These are phyloP conservation scores for Myxozyma kluyveri DNA, from an alignment of 805 yeast genomes.

Conservation along the genomic window DNA sequence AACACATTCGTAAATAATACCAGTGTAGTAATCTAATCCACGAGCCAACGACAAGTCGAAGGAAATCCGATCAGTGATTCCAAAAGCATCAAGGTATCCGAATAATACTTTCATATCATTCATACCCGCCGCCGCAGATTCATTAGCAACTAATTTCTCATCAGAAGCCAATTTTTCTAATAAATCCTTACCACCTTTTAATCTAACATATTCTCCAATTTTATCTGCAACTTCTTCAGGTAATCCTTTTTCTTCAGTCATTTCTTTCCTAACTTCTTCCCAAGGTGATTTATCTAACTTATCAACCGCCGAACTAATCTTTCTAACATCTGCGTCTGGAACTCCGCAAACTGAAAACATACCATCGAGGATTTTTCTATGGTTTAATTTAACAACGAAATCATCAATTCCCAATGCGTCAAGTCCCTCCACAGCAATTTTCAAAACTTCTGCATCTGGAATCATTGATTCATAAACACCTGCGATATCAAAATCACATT, in stretches of 20 bases:
- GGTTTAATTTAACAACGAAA: conserved; percentile 89
- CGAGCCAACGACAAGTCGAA: conserved; percentile 95
- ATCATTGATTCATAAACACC: conserved; percentile 92
- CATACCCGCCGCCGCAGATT: conserved; percentile 74
- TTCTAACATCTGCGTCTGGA: conserved; percentile 87
- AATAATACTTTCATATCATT: conserved; percentile 73
- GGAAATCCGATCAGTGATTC: conserved; percentile 58
- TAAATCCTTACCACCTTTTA: conserved; percentile 59
- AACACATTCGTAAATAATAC: conserved; percentile 93
- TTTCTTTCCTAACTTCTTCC: conserved; percentile 90
- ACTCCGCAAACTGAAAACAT: conserved; percentile 95
- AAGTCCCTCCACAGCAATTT: conserved; percentile 80
- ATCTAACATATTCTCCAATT: conserved; percentile 87
- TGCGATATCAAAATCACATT: conserved; percentile 97
- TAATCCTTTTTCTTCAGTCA: conserved; percentile 87
- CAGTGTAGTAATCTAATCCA: conserved; percentile 97
- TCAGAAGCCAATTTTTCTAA: conserved; percentile 56
- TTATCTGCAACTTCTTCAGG: conserved; percentile 87
- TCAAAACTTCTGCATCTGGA: conserved; percentile 88
- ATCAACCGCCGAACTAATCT: conserved; percentile 91
- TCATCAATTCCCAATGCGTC: conserved; percentile 78
- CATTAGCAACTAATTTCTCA: conserved; percentile 59
- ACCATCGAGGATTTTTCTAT: conserved; percentile 94
- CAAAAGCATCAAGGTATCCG: conserved; percentile 79
- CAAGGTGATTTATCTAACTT: conserved; percentile 93